Evolutionary conservation across 108 stramenopile genomes (phyloP).

Genomic region (Aurantiochytrium sp.): DNA sequence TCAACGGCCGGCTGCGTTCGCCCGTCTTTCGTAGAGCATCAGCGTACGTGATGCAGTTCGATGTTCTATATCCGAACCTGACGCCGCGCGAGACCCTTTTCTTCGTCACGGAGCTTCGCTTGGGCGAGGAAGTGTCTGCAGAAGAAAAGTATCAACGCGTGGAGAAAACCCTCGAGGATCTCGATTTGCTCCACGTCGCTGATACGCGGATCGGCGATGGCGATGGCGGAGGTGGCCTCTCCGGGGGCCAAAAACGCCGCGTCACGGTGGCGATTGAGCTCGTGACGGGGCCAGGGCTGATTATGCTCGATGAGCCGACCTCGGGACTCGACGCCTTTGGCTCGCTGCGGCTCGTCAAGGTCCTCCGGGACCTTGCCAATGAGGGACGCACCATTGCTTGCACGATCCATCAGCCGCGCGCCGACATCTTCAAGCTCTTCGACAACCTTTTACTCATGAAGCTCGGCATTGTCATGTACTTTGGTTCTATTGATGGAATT

Average conservation of each 20-base stretch:
- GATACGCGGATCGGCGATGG: not conserved
- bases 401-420: conserved; percentile 44
- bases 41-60: conserved; percentile 3
- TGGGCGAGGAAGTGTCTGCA: not conserved
- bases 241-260: not conserved
- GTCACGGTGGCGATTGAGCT: conserved; percentile 52
- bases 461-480: conserved; percentile 38
- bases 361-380: conserved; percentile 58
- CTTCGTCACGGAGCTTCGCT: not conserved
- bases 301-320: conserved; percentile 66
- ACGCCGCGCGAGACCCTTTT: conserved; percentile 6
- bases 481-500: conserved; percentile 25
- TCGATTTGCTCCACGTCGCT: not conserved
- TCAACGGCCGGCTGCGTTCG: not conserved
- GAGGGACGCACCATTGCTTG: conserved; percentile 42
- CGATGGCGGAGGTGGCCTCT: not conserved
- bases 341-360: conserved; percentile 51
- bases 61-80: not conserved
- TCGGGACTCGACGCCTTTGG: conserved; percentile 58
- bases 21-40: not conserved
- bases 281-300: conserved; percentile 42
- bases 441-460: conserved; percentile 35
- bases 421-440: conserved; percentile 29
- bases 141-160: not conserved
- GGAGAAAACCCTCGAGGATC: not conserved